These are phyloP conservation scores for Brassica napus DNA, from an alignment of 345 rosid genomes.

Conservation along the genomic window DNA sequence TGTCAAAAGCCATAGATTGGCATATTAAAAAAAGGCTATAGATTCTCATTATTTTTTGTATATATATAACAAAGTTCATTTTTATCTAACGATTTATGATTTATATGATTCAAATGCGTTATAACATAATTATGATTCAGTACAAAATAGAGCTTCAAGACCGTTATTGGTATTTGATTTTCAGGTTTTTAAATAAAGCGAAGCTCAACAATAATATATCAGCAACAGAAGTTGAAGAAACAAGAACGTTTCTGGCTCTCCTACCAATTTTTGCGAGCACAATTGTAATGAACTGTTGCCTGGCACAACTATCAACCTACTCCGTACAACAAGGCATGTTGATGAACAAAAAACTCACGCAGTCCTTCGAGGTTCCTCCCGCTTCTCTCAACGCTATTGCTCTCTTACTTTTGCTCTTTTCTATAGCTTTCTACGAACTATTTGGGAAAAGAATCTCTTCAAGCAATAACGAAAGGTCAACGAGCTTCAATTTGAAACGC, in stretches of 20 bases:
- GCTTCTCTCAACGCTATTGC: slow-evolving; percentile 52
- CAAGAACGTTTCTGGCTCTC: slow-evolving; percentile 53
- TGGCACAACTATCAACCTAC: slow-evolving; percentile 62
- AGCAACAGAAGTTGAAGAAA: slow-evolving; percentile 48
- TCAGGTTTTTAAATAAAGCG: slow-evolving; percentile 56
- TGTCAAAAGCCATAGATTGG: not conserved
- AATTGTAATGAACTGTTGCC: slow-evolving; percentile 64
- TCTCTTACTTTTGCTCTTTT: slow-evolving; percentile 46
- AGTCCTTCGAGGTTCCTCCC: slow-evolving; percentile 51
- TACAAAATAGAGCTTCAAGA: not conserved
- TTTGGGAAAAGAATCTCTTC: not conserved
- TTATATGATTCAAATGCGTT: not conserved
- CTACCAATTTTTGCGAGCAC: slow-evolving; percentile 62
- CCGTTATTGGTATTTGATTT: not conserved
- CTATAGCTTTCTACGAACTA: slow-evolving; percentile 47
- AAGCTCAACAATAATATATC: slow-evolving; percentile 32
- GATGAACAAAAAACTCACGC: slow-evolving; percentile 47
- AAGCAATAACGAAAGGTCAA: not conserved
- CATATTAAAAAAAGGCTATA: too few species aligned
- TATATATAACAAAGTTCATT: not conserved
- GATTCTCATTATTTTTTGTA: not conserved
- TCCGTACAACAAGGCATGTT: slow-evolving; percentile 57
- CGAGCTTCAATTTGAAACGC: slow-evolving; percentile 47
- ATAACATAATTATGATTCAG: not conserved
- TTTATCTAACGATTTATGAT: not conserved